Percentiles rank a stretch among this genome's conserved stretches.
phyloP scores from a whole-genome alignment of 129 eudicot genomes.

The Ambrosia artemisiifolia region DNA sequence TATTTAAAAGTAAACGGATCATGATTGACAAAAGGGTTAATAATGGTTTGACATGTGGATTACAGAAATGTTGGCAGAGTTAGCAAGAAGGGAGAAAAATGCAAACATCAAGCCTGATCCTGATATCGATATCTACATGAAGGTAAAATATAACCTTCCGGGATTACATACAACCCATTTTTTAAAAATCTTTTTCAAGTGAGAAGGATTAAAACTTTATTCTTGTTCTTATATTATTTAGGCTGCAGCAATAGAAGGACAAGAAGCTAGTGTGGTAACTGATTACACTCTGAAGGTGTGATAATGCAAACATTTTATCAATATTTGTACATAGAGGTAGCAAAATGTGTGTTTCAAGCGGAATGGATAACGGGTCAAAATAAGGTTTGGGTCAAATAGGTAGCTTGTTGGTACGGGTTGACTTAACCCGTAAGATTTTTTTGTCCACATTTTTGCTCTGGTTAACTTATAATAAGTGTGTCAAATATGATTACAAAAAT shows the following conservation, averaged over 20 bases:
- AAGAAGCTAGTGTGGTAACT: constrained; percentile 69
- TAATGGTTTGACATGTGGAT: constrained; percentile 4
- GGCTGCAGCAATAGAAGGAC: constrained; percentile 68
- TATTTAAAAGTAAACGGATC: background rate
- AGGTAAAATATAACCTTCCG: constrained; percentile 14
- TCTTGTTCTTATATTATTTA: no score
- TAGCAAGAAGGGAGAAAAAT: constrained; percentile 79
- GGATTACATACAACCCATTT: no score
- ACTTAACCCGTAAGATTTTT: background rate
- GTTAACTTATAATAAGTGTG: background rate
- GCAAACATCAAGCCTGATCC: constrained; percentile 91
- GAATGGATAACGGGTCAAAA: background rate
- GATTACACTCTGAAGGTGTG: constrained; percentile 77
- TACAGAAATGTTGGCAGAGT: constrained; percentile 82
- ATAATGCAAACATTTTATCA: background rate
- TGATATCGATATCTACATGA: constrained; percentile 80
- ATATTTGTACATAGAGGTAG: background rate
- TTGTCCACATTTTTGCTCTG: background rate
- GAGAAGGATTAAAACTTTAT: no score
- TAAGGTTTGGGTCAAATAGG: background rate
- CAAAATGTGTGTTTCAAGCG: background rate
- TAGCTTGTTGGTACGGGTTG: background rate
- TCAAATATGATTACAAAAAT: background rate
- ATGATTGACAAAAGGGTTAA: background rate
- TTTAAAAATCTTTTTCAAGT: no score